Percentiles rank a stretch among this genome's conserved stretches.
phyloP scores from a whole-genome alignment of 345 rosid species.

The Gynandropsis gynandra region DNA sequence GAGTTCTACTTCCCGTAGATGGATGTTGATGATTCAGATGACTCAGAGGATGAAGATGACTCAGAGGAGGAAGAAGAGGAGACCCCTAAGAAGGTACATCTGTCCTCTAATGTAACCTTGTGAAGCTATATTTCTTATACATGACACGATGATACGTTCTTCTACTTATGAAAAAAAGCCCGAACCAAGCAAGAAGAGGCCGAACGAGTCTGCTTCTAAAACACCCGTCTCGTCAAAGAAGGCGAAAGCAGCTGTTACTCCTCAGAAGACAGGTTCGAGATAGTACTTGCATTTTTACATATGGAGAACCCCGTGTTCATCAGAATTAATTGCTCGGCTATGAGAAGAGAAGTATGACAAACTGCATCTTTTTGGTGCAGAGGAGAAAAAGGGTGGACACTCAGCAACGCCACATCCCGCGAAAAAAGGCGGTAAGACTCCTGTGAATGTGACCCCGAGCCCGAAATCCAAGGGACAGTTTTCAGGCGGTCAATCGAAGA shows the following conservation, averaged over 20 bases:
- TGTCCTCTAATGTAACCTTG: not conserved
- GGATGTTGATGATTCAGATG: slow-evolving; percentile 15
- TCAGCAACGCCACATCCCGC: slow-evolving; percentile 75
- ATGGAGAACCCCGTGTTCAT: not conserved
- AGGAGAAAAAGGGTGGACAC: slow-evolving; percentile 68
- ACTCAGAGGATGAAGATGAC: slow-evolving; percentile 22
- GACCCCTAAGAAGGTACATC: slow-evolving; percentile 59
- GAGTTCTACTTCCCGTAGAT: slow-evolving; percentile 6
- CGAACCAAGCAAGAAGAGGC: slow-evolving; percentile 49
- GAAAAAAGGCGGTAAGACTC: slow-evolving; percentile 44
- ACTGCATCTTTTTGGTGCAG: slow-evolving; percentile 27
- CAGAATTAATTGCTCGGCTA: no score
- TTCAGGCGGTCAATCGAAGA: slow-evolving; percentile 65
- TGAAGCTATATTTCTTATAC: not conserved
- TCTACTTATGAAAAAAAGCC: not conserved
- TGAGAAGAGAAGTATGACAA: not conserved
- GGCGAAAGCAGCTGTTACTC: slow-evolving; percentile 40
- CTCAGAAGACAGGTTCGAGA: slow-evolving; percentile 49
- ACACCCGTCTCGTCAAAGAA: slow-evolving; percentile 58
- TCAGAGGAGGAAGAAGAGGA: slow-evolving; percentile 42
- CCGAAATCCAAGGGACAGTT: slow-evolving; percentile 65
- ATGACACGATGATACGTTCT: no score
- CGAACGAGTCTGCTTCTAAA: slow-evolving; percentile 41
- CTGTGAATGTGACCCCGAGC: slow-evolving; percentile 24
- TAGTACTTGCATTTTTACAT: not conserved